Evolutionary conservation across 1,139 yeast genomes (phyloP), one percentile per base, ranked within the genome.

Genomic region (Pichia sp.): DNA sequence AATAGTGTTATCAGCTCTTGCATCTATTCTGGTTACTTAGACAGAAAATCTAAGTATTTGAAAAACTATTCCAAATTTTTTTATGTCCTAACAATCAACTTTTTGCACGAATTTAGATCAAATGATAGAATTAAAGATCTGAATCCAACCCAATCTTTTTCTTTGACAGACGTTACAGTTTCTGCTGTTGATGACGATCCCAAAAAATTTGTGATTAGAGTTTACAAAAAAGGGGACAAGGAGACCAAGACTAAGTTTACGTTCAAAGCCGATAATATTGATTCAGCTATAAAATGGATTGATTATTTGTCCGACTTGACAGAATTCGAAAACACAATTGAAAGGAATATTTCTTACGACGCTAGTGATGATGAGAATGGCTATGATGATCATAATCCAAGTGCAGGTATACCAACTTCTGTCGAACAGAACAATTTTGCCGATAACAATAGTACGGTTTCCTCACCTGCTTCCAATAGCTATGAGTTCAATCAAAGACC

Each of bases 61-160:
- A 84, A 84, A 67, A 82, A 80, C 51, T 85, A 84, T 67, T 77
- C 82, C 3, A 78, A 79, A 63, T 81, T 84, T 34, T 86, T 84
- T 76, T 87, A 82, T 63, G 87, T 87, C n/a, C 72, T 87, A 53
- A 85, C 93, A 2, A 80, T 88, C 62, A 83, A 82, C 62, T 85
- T 76, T 60, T 70, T 87, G 45, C 93, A 85, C 68, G 93, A 87
- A 66, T 87, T 85, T 70, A 83, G 81, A 65, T 75, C 84, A 1
- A 72, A 78, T 44, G 87, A 85, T 66, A 73, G 88, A 45, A 79
- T 80, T 62, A 81, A 81, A 60, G 84, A 82, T 44, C 63, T 67
- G 29, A 61, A 61, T 45, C 81, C 81, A 6, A 55, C 75, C 2
- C 65, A 69, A 57, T 76, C 80, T 31, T 72, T 75, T 49, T 67